A percentile compares a stretch with the other conserved stretches of the same genome.
Conservation (phyloP, 2,329 filamentous ascomycete species). For the Xylaria sp. region DNA sequence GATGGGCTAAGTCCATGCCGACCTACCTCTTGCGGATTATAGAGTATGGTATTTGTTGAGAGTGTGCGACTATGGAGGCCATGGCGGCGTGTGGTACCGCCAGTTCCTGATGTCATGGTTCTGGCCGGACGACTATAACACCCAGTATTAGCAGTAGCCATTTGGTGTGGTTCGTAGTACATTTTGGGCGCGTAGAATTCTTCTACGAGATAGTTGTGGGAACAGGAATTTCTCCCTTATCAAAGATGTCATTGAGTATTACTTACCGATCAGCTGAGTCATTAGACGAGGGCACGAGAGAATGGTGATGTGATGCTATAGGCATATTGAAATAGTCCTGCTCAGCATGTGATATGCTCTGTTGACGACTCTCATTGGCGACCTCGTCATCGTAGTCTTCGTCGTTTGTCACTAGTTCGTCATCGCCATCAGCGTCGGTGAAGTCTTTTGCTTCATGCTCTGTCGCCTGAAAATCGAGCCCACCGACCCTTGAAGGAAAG, state of each 20-base stretch:
- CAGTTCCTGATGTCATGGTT: constrained; percentile 49
- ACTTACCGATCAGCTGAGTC: constrained; percentile 42
- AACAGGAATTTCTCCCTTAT: neutral
- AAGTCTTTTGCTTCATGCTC: constrained; percentile 65
- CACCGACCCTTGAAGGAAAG: constrained; percentile 45
- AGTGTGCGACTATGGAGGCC: constrained; percentile 74
- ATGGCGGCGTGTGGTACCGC: constrained; percentile 50
- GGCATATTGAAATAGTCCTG: constrained; percentile 67
- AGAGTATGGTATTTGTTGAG: constrained; percentile 86
- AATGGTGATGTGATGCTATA: constrained; percentile 54
- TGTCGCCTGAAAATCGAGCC: constrained; percentile 53
- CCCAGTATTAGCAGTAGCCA: neutral
- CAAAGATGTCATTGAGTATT: neutral
- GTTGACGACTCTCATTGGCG: constrained; percentile 54
- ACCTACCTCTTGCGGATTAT: constrained; percentile 70
- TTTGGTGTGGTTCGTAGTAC: neutral
- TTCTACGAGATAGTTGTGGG: neutral
- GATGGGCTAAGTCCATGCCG: constrained; percentile 53
- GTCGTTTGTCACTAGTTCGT: constrained; percentile 86
- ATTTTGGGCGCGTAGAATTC: neutral
- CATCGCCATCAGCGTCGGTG: constrained; percentile 87
- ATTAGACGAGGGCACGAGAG: constrained; percentile 48
- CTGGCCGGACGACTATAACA: constrained; percentile 42
- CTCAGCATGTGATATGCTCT: constrained; percentile 43
- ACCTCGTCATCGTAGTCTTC: constrained; percentile 71